phyloP scores from a whole-genome alignment of 495 filamentous ascomycete genomes.

The Pyrenula aspistea region DNA sequence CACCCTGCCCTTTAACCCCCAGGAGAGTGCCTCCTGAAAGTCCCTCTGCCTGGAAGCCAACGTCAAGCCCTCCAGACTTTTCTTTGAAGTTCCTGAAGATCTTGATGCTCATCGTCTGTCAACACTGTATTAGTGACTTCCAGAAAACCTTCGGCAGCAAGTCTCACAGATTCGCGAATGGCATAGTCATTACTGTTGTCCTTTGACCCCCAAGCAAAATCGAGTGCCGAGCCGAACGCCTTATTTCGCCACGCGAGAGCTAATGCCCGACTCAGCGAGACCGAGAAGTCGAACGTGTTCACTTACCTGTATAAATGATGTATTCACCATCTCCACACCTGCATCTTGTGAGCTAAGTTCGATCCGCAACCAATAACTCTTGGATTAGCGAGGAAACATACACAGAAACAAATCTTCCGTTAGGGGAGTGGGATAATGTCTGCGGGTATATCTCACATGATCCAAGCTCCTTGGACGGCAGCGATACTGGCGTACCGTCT shows the following conservation, averaged over 20 bases:
- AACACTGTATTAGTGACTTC: too few species aligned
- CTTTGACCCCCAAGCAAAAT: conserved; percentile 96
- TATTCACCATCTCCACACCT: conserved; percentile 98
- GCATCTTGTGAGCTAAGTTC: too few species aligned
- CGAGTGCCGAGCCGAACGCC: conserved; percentile 85
- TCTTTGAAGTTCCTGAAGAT: conserved; percentile 97
- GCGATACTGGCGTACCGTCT: conserved; percentile 72
- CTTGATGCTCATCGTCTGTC: conserved; percentile 80
- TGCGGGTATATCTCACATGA: conserved; percentile 96
- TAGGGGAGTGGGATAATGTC: conserved; percentile 86
- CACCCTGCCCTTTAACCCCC: conserved; percentile 87
- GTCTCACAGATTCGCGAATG: conserved; percentile 94
- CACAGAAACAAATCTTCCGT: conserved; percentile 92
- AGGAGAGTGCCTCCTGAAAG: conserved; percentile 83
- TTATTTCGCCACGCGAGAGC: conserved; percentile 96
- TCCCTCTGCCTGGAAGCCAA: conserved; percentile 92
- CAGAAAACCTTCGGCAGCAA: too few species aligned
- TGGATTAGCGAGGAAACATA: too few species aligned
- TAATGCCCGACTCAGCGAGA: too few species aligned
- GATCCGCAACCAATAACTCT: too few species aligned
- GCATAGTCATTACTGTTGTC: conserved; percentile 98
- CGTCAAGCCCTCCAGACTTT: conserved; percentile 75
- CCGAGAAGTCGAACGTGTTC: too few species aligned
- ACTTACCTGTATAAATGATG: conserved; percentile 97
- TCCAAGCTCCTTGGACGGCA: conserved; percentile 89